Evolutionary conservation across 2,329 filamentous ascomycete genomes (phyloP).

Genomic region (Septoria linicola): DNA sequence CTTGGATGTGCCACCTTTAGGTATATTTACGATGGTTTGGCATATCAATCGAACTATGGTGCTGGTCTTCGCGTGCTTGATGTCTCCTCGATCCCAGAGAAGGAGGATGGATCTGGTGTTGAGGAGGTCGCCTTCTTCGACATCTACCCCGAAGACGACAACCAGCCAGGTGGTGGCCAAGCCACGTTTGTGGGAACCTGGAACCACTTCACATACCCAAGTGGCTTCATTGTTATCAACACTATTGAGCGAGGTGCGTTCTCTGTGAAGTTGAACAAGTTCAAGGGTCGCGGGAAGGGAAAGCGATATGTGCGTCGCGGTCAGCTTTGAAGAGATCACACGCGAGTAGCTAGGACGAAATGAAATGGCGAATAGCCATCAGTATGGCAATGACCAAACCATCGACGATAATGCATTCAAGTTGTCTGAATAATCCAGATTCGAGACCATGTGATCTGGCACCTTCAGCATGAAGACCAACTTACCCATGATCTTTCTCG

Average conservation of each 20-base stretch:
- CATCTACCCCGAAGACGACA: conserved; percentile 53
- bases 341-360: neutral
- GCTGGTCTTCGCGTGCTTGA: conserved; percentile 40
- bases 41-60: conserved; percentile 43
- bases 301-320: conserved; percentile 15
- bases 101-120: conserved; percentile 49
- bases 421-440: too few relatives aligned
- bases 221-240: conserved; percentile 53
- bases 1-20: too few relatives aligned
- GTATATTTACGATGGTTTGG: conserved; percentile 40
- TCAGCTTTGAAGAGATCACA: neutral
- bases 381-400: neutral
- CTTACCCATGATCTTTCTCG: too few relatives aligned
- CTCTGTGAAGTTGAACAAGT: conserved; percentile 43
- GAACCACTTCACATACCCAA: conserved; percentile 52
- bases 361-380: neutral
- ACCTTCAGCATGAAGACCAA: too few relatives aligned
- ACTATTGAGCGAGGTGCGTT: conserved; percentile 55
- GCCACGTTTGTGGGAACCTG: conserved; percentile 22
- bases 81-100: conserved; percentile 40
- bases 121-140: conserved; percentile 54
- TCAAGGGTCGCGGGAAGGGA: conserved; percentile 17
- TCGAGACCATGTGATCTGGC: too few relatives aligned
- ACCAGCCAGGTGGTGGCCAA: conserved; percentile 19
- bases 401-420: too few relatives aligned